Percentiles rank a stretch among this genome's conserved stretches.
Evolutionary conservation across 2,329 filamentous ascomycete species (phyloP).

Genomic region (Penicillium janthinellum): DNA sequence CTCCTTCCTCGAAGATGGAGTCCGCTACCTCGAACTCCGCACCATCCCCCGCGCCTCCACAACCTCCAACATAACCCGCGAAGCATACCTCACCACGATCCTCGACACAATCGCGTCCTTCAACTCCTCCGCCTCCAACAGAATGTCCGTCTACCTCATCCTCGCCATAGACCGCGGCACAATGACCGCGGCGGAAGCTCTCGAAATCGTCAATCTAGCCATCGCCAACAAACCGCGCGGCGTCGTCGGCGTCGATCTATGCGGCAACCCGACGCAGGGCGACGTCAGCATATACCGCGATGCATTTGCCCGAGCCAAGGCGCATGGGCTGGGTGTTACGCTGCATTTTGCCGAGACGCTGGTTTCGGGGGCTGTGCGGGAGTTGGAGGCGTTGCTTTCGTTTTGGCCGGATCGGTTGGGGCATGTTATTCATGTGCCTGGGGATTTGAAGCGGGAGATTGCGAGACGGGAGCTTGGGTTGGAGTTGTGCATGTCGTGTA

Average conservation of each 20-base stretch:
- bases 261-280: constrained; percentile 70
- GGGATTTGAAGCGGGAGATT: constrained; percentile 61
- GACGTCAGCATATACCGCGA: constrained; percentile 62
- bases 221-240: constrained; percentile 54
- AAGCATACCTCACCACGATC: constrained; percentile 67
- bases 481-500: constrained; percentile 79
- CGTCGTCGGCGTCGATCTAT: constrained; percentile 76
- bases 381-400: constrained; percentile 65
- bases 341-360: constrained; percentile 77
- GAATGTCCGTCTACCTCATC: constrained; percentile 67
- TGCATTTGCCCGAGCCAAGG: constrained; percentile 61
- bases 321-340: constrained; percentile 63
- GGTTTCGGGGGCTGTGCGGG: constrained; percentile 57
- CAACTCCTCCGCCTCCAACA: constrained; percentile 36
- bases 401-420: constrained; percentile 71
- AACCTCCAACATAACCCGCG: constrained; percentile 57
- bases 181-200: constrained; percentile 58
- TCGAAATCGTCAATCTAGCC: constrained; percentile 66
- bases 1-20: constrained; percentile 70
- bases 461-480: constrained; percentile 60
- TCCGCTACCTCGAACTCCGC: constrained; percentile 76
- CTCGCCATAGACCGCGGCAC: constrained; percentile 73
- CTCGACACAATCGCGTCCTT: constrained; percentile 63
- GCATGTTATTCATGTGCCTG: constrained; percentile 75
- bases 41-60: constrained; percentile 72